Percentiles rank a stretch among this genome's conserved stretches.
Conservation (phyloP, 139 green algal genomes). For the Chlamydomonas schloesseri region DNA sequence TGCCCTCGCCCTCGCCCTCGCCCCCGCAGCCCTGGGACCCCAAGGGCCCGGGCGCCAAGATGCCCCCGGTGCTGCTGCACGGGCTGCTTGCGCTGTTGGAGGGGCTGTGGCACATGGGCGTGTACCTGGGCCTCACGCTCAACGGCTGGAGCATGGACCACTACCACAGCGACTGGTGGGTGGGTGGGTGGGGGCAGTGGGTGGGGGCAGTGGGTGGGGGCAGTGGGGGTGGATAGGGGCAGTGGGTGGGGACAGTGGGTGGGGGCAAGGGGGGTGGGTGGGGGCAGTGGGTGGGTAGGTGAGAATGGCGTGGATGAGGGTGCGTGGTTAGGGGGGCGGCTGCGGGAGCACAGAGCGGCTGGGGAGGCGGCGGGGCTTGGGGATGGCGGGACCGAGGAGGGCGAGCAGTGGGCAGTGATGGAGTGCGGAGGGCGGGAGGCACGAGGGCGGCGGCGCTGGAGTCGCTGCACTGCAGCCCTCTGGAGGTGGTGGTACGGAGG, state of each 20-base stretch:
- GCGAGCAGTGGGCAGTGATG: no score
- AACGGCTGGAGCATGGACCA: conserved; percentile 33
- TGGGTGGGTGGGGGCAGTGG: neutral
- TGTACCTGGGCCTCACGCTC: conserved; percentile 25
- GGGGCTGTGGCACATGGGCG: conserved; percentile 26
- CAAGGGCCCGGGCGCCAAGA: neutral
- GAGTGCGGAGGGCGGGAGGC: no score
- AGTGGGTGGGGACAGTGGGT: neutral
- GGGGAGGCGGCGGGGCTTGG: no score
- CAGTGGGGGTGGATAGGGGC: neutral
- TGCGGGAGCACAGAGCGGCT: no score
- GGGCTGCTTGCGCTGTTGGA: conserved; percentile 5
- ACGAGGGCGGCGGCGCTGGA: no score
- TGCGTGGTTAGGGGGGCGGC: no score
- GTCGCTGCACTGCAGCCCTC: no score
- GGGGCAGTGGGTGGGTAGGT: no score
- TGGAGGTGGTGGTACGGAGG: no score
- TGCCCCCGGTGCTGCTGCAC: neutral
- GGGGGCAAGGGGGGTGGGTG: neutral
- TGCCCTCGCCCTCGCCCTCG: neutral
- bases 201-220: neutral
- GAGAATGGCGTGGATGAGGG: no score
- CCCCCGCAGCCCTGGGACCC: conserved; percentile 28
- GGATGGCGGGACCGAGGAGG: no score
- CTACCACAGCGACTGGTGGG: conserved; percentile 27